A percentile compares a stretch with the other conserved stretches of the same genome.
Evolutionary conservation across 805 yeast species (phyloP).

Genomic region (Cyberlindnera suaveolens): DNA sequence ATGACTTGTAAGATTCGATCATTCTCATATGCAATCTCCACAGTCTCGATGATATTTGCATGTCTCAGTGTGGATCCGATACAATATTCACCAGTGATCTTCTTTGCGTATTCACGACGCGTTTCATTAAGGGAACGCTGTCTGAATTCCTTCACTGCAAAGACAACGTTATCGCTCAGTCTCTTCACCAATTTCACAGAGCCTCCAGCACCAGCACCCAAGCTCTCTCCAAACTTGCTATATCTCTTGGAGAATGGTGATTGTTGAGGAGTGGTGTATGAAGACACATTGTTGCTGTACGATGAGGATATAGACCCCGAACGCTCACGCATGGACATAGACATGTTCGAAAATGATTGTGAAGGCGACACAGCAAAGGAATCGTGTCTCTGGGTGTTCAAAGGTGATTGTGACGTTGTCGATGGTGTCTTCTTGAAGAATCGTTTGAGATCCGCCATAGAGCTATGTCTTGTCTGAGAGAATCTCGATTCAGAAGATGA

Average conservation of each 20-base stretch:
- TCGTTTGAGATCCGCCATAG: constrained; percentile 72
- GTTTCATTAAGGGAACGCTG: constrained; percentile 68
- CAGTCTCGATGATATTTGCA: constrained; percentile 84
- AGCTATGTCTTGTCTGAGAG: constrained; percentile 50
- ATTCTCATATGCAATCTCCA: constrained; percentile 85
- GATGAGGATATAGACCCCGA: constrained; percentile 27
- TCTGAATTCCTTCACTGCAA: constrained; percentile 91
- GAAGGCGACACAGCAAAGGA: constrained; percentile 7
- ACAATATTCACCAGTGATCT: constrained; percentile 91
- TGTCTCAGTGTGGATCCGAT: constrained; percentile 87
- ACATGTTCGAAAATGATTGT: constrained; percentile 1
- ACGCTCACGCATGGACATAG: constrained; percentile 13
- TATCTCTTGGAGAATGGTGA: constrained; percentile 70
- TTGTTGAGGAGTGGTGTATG: constrained; percentile 30
- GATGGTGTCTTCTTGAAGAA: constrained; percentile 50
- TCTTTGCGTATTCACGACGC: constrained; percentile 81
- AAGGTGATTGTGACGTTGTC: constrained; percentile 18
- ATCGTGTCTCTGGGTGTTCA: constrained; percentile 2
- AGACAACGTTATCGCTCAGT: constrained; percentile 58
- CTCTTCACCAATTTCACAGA: constrained; percentile 71
- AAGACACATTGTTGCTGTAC: constrained; percentile 30
- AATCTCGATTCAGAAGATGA: constrained; percentile 21
- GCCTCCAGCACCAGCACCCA: constrained; percentile 97
- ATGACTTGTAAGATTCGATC: constrained; percentile 84
- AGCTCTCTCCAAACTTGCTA: constrained; percentile 73